A percentile compares a stretch with the other conserved stretches of the same genome.
Conservation (phyloP, 805 yeast genomes). For the Wickerhamomyces bisporus region DNA sequence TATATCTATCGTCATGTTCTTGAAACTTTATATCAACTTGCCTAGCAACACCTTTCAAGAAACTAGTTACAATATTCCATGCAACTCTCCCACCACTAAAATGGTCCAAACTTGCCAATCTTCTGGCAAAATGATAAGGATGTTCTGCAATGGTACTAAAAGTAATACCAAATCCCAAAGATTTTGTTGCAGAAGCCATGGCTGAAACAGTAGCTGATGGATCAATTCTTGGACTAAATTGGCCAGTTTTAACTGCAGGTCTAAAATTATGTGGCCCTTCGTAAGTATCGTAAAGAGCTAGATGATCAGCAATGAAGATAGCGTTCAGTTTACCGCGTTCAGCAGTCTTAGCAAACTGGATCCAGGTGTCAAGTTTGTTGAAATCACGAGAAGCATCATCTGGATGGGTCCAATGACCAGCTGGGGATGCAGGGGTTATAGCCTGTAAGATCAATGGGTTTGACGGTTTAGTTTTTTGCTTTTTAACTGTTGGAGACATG, state of each 20-base stretch:
- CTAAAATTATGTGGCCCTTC: conserved; percentile 29
- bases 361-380: conserved; percentile 14
- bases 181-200: conserved; percentile 34
- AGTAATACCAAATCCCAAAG: conserved; percentile 33
- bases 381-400: conserved; percentile 4
- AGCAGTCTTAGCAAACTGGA: conserved; percentile 28
- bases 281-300: conserved; percentile 34
- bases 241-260: conserved; percentile 26
- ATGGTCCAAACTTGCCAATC: conserved; percentile 36
- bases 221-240: conserved; percentile 31
- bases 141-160: conserved; percentile 34
- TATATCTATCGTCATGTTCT: conserved; percentile 35
- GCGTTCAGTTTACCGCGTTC: conserved; percentile 33
- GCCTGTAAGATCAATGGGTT: not conserved
- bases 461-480: not conserved
- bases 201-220: conserved; percentile 34
- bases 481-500: not conserved
- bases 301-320: conserved; percentile 32
- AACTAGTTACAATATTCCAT: conserved; percentile 39
- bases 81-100: conserved; percentile 37
- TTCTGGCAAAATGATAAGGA: conserved; percentile 34
- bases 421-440: not conserved
- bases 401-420: conserved; percentile 7
- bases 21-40: conserved; percentile 32
- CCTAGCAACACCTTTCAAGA: conserved; percentile 34